Base-by-base conservation (phyloP, 352 stramenopile species). In the Globisporangium carolinianum region DNA sequence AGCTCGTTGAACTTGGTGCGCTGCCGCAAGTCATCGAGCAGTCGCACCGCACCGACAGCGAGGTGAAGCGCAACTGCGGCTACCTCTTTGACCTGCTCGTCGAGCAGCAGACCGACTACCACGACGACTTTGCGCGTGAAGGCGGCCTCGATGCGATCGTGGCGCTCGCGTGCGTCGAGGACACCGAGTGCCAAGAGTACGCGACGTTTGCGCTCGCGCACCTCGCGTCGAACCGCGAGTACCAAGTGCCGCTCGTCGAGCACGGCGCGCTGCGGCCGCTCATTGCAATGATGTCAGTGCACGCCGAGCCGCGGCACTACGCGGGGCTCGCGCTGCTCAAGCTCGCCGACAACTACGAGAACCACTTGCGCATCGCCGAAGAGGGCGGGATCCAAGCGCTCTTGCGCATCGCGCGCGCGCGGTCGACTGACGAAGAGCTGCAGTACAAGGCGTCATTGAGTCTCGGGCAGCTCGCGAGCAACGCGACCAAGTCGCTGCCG, bases 301-400 rank as follows among this genome's bases (percentile, higher is more conserved):
- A 98, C 59, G 86, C 91, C 4, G 90, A 98, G 63, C 90, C 93
- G 17, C 81, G 93, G 9, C 91, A 98, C 67, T 99, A 98, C 71
- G 96, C 96, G 36, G 93, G 93, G 2, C 73, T 98, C 11, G 96
- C 96, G 47, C 75, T 99, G n/a, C 81, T 99, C 39, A 98, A 98
- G 68, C 80, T 98, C 43, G 94, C 95, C 11, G 95, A 99, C 72
- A 99, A 99, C 67, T 98, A 98, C 68, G 91, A 98, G 66, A 98
- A 98, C 71, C 96, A 99, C 66, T 57, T 98, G 47, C 83, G 81
- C 37, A 98, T 99, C 65, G 93, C 95, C 12, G 85, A 98, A 60
- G 92, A 97, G 67, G 96, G 95, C 42, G 95, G 95, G 5, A 98
- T 99, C 55, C 88, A 98, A 65, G 95, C 95, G 39, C 73, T 99